phyloP scores from a whole-genome alignment of 1,284 basidiomycete genomes.

The Cryptococcus sp. region DNA sequence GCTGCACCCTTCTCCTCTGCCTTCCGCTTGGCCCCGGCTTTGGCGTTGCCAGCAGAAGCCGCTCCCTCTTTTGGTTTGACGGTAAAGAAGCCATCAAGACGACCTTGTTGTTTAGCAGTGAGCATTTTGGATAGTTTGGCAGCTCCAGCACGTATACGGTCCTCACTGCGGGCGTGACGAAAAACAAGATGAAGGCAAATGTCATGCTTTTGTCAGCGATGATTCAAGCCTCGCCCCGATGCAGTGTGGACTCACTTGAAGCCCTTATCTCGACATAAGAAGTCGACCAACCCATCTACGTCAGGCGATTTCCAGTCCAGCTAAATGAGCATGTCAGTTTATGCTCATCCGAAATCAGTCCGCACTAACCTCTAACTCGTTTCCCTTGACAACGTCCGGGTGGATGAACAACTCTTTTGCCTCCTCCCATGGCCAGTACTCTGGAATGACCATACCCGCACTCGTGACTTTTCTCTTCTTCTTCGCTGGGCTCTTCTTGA shows the following conservation, averaged over 20 bases:
- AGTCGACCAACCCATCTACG: slow-evolving; percentile 89
- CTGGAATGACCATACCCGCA: slow-evolving; percentile 77
- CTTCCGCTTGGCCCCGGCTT: slow-evolving; percentile 40
- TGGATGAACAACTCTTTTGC: slow-evolving; percentile 86
- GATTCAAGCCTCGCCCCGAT: neutral
- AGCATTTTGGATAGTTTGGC: slow-evolving; percentile 88
- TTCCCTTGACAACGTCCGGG: slow-evolving; percentile 84
- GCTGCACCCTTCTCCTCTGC: slow-evolving; percentile 22
- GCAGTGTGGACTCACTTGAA: slow-evolving; percentile 71
- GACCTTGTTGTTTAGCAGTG: slow-evolving; percentile 90
- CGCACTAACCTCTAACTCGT: slow-evolving; percentile 74
- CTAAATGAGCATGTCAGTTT: slow-evolving; percentile 52
- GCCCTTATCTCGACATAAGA: slow-evolving; percentile 91
- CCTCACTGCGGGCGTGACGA: slow-evolving; percentile 67
- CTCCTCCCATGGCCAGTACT: slow-evolving; percentile 95
- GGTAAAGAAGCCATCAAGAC: slow-evolving; percentile 92
- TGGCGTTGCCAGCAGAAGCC: slow-evolving; percentile 32
- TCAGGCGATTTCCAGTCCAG: slow-evolving; percentile 95
- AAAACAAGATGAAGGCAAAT: neutral
- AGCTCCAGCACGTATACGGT: slow-evolving; percentile 91
- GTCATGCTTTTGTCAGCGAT: neutral
- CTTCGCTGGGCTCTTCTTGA: slow-evolving; percentile 42
- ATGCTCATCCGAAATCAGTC: neutral
- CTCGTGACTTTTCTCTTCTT: slow-evolving; percentile 55
- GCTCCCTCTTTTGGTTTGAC: slow-evolving; percentile 60